Base-by-base conservation (phyloP, 345 rosid species). In the Gossypium stocksii region DNA sequence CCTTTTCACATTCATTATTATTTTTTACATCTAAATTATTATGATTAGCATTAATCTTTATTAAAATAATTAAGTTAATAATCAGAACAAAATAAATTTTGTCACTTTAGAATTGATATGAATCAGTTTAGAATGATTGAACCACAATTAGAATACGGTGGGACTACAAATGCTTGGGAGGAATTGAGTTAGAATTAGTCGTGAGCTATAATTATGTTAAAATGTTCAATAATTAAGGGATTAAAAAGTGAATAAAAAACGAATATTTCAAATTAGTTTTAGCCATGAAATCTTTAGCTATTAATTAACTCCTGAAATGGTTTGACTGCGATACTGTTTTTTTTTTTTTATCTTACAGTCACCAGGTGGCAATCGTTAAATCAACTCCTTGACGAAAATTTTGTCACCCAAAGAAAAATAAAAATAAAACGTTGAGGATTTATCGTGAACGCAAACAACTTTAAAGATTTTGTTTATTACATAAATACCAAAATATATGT, bases 401-500 rank as follows among this genome's bases (percentile, higher is more conserved):
- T 67, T 48, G 43, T 48, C 43, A 46, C 7, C 43, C 43, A 23
- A 9, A 13, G 10, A 48, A 67, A 48, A 3, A 2, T 0, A 16
- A 14, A 54, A 20, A 44, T 7, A 3, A 15, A 23, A 23, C 9
- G 38, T 34, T 34, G 6, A 34, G 38, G 38, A 7, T 16, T 65
- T 65, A 59, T 76, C 62, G 41, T 49, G 49, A 44, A 29, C 17
- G 1, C 41, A 20, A 48, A 38, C 66, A n/a, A 49, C 23, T 49
- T 15, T 61, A 7, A 0, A 2, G 19, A 48, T 68, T 34, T 34
- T 34, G 41, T 34, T 25, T 49, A 68, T 49, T 49, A 68, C 43
- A 48, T 13, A 23, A 1, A 48, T 0, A 54, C 10, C 58, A 25
- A 16, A 3, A 25, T 15, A 72, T 77, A 85, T 80, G 90, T 85